Base-by-base conservation (phyloP, 2,329 filamentous ascomycete genomes). In the Dactylellina cionopaga region DNA sequence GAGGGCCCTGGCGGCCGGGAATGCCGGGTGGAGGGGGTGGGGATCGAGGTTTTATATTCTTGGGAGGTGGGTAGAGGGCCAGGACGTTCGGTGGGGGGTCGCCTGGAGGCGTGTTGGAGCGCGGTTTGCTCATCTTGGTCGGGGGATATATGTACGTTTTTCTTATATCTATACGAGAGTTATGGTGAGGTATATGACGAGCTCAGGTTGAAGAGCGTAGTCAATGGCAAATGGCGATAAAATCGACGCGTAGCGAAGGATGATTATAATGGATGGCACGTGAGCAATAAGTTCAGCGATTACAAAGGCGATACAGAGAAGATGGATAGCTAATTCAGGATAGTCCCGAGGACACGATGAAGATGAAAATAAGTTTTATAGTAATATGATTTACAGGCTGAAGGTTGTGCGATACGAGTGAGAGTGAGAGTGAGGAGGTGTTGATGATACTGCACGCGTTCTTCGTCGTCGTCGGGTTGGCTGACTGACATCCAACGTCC, bases 1-100 rank as follows among this genome's bases (percentile, higher is more conserved):
- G 81, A 60, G 82, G 82, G 65, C 84, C 68, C n/a, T 72, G 68
- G 4, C 68, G 68, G 37, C 68, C 68, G 19, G 68, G 68, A 37
- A 72, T 54, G 9, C 68, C 68, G 37, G 68, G 59, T 31, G 54
- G 59, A 39, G 54, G 59, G 29, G 68, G 68, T 19, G 66, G 66
- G 35, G 68, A 65, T 41, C 68, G 44, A 11, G 59, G 25, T 39
- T 72, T 72, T 27, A 56, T 46, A 37, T 35, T 33, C 47, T 39
- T 43, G 2, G 66, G 35, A 17, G 66, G 66, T 1, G 66, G 66
- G 37, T 71, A 71, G 66, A 71, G 66, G 25, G 59, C 59, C 3
- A 71, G 66, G 6, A 64, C 66, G 13, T 63, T 54, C 9, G 58
- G 43, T n/a, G 66, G 66, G 3, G 66, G 66, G 59, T 71, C 66